Percentiles rank a stretch among this genome's conserved stretches.
Evolutionary conservation across 768 basidiomycete species (phyloP).

Genomic region (Naganishia vishniacii): DNA sequence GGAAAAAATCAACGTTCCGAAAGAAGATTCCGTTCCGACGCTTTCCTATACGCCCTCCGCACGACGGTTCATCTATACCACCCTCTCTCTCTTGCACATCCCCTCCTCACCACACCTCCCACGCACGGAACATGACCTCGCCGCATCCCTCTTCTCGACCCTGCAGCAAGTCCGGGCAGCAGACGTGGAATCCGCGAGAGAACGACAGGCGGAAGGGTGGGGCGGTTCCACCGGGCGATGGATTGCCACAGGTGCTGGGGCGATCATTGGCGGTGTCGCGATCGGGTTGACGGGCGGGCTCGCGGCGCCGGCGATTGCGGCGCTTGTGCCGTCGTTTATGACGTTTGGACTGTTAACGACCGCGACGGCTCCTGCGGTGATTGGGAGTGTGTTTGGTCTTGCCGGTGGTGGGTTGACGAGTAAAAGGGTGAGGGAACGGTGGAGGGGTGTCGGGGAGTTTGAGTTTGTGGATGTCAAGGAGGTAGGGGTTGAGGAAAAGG

Average conservation of each 20-base stretch:
- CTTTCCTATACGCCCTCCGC: conserved; percentile 41
- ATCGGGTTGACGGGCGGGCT: conserved; percentile 51
- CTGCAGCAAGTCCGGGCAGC: conserved; percentile 33
- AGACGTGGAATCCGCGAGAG: conserved; percentile 41
- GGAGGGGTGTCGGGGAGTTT: conserved; percentile 51
- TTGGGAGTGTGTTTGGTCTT: conserved; percentile 51
- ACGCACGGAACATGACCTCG: conserved; percentile 38
- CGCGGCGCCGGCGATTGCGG: conserved; percentile 51
- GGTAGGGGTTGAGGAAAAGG: neutral
- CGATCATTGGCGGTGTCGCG: conserved; percentile 49
- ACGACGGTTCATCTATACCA: conserved; percentile 33
- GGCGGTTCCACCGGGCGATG: conserved; percentile 48
- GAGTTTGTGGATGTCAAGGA: conserved; percentile 49
- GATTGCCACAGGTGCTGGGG: conserved; percentile 49
- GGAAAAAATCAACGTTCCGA: conserved; percentile 3
- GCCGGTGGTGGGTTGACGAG: conserved; percentile 51
- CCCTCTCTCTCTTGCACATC: conserved; percentile 36
- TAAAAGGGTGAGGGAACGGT: conserved; percentile 46
- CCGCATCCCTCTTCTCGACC: conserved; percentile 38
- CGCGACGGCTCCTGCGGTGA: conserved; percentile 47
- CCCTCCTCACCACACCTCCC: conserved; percentile 27
- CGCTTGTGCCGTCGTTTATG: conserved; percentile 46
- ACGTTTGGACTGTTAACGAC: conserved; percentile 44
- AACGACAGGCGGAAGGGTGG: conserved; percentile 48
- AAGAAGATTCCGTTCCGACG: conserved; percentile 34